Evolutionary conservation across 352 stramenopile species (phyloP).

Genomic region (Phytophthora chlamydospora): DNA sequence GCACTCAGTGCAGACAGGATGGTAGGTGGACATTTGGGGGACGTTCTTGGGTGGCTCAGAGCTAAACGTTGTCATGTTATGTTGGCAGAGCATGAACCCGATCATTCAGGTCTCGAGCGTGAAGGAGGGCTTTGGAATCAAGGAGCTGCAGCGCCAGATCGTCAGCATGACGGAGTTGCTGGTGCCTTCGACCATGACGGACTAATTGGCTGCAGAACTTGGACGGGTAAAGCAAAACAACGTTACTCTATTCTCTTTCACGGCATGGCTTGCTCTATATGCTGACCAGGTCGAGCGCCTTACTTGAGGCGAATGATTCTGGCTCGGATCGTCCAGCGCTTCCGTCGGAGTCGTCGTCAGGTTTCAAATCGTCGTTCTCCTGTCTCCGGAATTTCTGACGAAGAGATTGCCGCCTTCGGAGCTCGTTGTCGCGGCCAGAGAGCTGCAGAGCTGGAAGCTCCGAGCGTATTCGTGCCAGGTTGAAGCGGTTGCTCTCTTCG

Average conservation of each 20-base stretch:
- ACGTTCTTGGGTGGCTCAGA: background rate
- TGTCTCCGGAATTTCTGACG: conserved; percentile 17
- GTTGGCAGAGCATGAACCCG: conserved; percentile 77
- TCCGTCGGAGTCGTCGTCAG: conserved; percentile 25
- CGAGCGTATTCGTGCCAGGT: conserved; percentile 24
- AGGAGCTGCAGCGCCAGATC: conserved; percentile 79
- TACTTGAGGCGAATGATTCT: conserved; percentile 40
- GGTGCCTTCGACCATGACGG: background rate
- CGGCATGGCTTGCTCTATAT: conserved; percentile 5
- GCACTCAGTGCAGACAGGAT: conserved; percentile 58
- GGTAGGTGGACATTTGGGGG: conserved; percentile 30
- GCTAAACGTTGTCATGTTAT: conserved; percentile 4
- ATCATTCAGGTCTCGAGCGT: conserved; percentile 82
- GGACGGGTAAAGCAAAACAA: conserved; percentile 1
- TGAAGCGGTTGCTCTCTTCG: conserved; percentile 23
- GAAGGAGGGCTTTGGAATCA: conserved; percentile 78
- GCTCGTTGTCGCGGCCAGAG: conserved; percentile 22
- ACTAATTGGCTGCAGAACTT: background rate
- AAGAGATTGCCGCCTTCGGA: conserved; percentile 6
- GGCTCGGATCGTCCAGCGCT: conserved; percentile 37
- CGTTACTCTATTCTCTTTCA: conserved; percentile 20
- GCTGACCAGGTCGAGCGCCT: conserved; percentile 15
- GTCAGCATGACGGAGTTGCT: conserved; percentile 67
- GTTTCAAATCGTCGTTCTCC: conserved; percentile 28
- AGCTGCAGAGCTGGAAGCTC: conserved; percentile 37